phyloP scores from a whole-genome alignment of 352 stramenopile species.

The Pythium rishiriense region DNA sequence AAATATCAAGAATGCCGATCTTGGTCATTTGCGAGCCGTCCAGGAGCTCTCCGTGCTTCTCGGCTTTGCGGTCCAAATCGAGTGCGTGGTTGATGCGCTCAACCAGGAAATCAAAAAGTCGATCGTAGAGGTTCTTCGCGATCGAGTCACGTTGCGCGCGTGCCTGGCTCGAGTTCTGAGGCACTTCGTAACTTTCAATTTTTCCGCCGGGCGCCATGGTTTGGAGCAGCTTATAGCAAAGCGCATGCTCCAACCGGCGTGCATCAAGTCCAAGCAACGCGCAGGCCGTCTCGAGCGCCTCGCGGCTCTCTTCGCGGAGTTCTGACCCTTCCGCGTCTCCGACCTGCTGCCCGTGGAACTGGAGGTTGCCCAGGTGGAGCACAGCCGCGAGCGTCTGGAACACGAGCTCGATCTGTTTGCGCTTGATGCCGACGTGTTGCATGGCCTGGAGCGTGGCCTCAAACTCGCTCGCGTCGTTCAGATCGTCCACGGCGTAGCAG shows the following conservation, averaged over 20 bases:
- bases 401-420: conserved; percentile 88
- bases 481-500: conserved; percentile 89
- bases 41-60: conserved; percentile 76
- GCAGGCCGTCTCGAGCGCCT: conserved; percentile 66
- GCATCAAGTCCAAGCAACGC: conserved; percentile 69
- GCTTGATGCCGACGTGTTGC: conserved; percentile 88
- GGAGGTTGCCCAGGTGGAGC: conserved; percentile 78
- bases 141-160: conserved; percentile 94
- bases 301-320: conserved; percentile 35
- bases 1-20: conserved; percentile 96
- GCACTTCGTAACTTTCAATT: conserved; percentile 86
- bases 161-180: conserved; percentile 87
- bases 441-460: conserved; percentile 86
- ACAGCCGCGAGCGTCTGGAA: conserved; percentile 81
- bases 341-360: conserved; percentile 62
- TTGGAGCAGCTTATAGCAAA: conserved; percentile 86
- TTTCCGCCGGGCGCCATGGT: conserved; percentile 85
- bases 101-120: conserved; percentile 97
- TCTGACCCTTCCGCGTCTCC: conserved; percentile 74
- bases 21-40: conserved; percentile 75
- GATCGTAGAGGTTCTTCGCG: conserved; percentile 96
- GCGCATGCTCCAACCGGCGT: conserved; percentile 56
- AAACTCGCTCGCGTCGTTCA: conserved; percentile 91
- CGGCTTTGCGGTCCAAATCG: conserved; percentile 81
- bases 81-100: conserved; percentile 87